A percentile compares a stretch with the other conserved stretches of the same genome.
These are phyloP conservation scores for Colletotrichum theobromicola DNA, from an alignment of 2,329 filamentous ascomycete genomes.

Conservation along the genomic window DNA sequence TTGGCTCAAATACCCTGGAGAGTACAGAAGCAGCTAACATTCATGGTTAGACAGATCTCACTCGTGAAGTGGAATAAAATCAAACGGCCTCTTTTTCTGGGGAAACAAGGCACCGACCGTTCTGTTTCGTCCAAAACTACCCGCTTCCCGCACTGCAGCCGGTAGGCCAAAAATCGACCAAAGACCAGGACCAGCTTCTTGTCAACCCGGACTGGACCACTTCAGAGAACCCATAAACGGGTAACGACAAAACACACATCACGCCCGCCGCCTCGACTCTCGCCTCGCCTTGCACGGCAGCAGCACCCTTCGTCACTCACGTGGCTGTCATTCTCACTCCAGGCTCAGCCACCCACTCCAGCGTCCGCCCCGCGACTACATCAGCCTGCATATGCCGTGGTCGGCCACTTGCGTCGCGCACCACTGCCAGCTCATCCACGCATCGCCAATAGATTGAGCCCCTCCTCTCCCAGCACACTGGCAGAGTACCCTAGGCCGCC, in stretches of 20 bases:
- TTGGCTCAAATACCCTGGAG: slow-evolving; percentile 38
- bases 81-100: slow-evolving; percentile 33
- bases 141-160: slow-evolving; percentile 32
- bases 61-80: slow-evolving; percentile 27
- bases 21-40: slow-evolving; percentile 39
- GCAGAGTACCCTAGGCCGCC: slow-evolving; percentile 49
- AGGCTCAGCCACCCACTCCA: slow-evolving; percentile 40
- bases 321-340: slow-evolving; percentile 45
- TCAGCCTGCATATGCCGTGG: slow-evolving; percentile 66
- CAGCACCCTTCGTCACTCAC: slow-evolving; percentile 37
- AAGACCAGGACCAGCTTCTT: neutral
- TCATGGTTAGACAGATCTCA: slow-evolving; percentile 47
- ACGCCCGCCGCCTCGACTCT: slow-evolving; percentile 1
- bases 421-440: slow-evolving; percentile 66
- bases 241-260: neutral
- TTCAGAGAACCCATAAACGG: neutral
- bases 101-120: slow-evolving; percentile 32
- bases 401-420: slow-evolving; percentile 58
- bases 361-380: slow-evolving; percentile 46
- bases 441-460: slow-evolving; percentile 63
- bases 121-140: slow-evolving; percentile 38
- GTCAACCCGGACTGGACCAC: neutral
- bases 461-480: slow-evolving; percentile 50
- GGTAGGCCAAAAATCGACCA: slow-evolving; percentile 23
- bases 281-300: neutral